These are phyloP conservation scores for Fusarium setosum DNA, from an alignment of 2,329 filamentous ascomycete species.

Conservation along the genomic window DNA sequence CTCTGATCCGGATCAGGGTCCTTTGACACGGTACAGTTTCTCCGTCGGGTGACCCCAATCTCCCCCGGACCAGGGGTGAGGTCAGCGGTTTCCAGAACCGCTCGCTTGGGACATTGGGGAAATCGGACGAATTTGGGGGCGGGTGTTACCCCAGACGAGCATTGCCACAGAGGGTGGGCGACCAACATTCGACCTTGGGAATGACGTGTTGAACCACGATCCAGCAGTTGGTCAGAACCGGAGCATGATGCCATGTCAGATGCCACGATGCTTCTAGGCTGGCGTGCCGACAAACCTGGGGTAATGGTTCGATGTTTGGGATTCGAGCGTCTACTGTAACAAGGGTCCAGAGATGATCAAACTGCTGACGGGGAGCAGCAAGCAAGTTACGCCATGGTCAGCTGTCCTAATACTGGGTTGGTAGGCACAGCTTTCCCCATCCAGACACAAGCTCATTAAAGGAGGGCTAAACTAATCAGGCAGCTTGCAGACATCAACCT, in stretches of 20 bases:
- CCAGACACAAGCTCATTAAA: conserved; percentile 3
- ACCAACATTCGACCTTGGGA: conserved; percentile 6
- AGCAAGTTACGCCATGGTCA: conserved; percentile 1
- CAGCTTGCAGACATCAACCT: conserved; percentile 6
- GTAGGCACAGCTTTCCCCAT: background rate
- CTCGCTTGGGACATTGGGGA: conserved; percentile 34
- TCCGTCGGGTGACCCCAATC: conserved; percentile 34
- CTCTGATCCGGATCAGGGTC: conserved; percentile 35
- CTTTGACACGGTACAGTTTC: conserved; percentile 28
- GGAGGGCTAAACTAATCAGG: background rate
- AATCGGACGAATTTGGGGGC: conserved; percentile 33
- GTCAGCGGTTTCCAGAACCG: conserved; percentile 24
- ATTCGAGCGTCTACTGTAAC: conserved; percentile 17
- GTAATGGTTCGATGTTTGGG: conserved; percentile 21
- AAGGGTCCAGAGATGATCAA: conserved; percentile 13
- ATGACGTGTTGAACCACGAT: conserved; percentile 14
- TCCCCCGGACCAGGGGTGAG: conserved; percentile 26
- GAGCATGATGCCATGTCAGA: conserved; percentile 33
- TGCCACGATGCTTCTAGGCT: conserved; percentile 20
- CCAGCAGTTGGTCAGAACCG: conserved; percentile 4
- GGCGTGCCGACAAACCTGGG: conserved; percentile 28
- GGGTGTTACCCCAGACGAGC: background rate
- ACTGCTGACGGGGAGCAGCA: conserved; percentile 21
- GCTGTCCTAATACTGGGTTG: background rate
- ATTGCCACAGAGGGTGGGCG: background rate